Evolutionary conservation across 1,139 yeast species (phyloP), one percentile per base, ranked within the genome.

Genomic region (Suhomyces maxii): DNA sequence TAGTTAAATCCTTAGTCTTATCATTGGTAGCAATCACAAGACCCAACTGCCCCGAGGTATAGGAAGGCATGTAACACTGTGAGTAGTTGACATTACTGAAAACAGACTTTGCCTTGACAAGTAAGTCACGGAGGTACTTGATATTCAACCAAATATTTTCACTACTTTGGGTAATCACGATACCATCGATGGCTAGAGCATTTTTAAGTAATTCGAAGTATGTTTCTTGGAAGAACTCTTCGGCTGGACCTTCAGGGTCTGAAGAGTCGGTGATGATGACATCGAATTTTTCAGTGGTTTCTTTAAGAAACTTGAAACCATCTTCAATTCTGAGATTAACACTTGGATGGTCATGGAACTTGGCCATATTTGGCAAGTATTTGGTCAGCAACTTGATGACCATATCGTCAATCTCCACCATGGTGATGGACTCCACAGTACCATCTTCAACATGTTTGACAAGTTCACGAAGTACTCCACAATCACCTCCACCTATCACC

Each of bases 201-300:
- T 81, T 80, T 52, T 73, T 64, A 47, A 93, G 72, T 44, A 93
- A 74, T 60, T 81, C 76, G 68, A 91, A 93, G 71, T 91, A 93
- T 50, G 82, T 83, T 55, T 80, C 78, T 68, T 90, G 91, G 76
- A 93, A 93, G 55, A 93, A 86, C 40, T 89, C 89, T 59, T 85
- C 96, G 3, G 99, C 99, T 8, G 99, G 99, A 1, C 99, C 99
- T 60, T 93, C 98, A 2, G 98, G 98, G 65, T 93, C 99, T 9
- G 96, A 87, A 8, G 97, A 88, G 66, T 93, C 99, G 34, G 97
- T 90, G 58, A 93, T 90, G 55, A 93, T 90, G 41, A 91, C 86
- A 65, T 93, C 98, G 63, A 77, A 91, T 56, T 79, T 77, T 26
- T 62, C 64, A 2, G 48, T 49, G 18, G 53, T 54, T 40, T 77